Base-by-base conservation (phyloP, 148 eudicot species). In the Amaranthus palmeri region DNA sequence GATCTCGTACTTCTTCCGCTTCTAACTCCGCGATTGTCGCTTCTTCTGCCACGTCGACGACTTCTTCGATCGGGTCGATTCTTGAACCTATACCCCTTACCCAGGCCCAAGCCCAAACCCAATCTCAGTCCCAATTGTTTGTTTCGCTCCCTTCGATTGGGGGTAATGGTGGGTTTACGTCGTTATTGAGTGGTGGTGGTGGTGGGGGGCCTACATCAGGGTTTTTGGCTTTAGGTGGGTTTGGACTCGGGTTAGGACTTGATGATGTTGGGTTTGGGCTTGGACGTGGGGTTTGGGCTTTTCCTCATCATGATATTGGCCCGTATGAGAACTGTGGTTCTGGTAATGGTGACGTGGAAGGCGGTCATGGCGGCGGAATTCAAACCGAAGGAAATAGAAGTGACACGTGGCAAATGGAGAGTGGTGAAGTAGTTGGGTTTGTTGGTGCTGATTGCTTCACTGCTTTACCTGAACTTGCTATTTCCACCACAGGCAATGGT, bases 401-500 rank as follows among this genome's bases (percentile, higher is more conserved):
- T 66, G 75, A 78, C 82, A 76, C 83, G 72, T 90, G 96, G 96
- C 96, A 88, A 60, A 47, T 84, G 65, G 88, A 76, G 65, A 81
- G 83, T 70, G 87, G 82, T n/a, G 85, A 83, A 78, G 83, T 69
- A 81, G 76, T 41, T 70, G 74, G 69, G 8, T 72, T 44, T 18
- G 63, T 47, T 45, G 80, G 61, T 44, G 64, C 52, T 49, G 91
- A 82, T 48, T 82, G 78, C 68, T 85, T 78, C 72, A 44, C 72
- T 63, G 81, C 82, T 1, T 69, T 80, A 76, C 91, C 96, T 8
- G 90, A 87, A 50, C 88, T 90, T 55, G 88, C 90, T 53, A 85
- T 88, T 70, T 90, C 96, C 0, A 80, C 90, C 0, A 83, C 87
- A 1, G 79, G 81, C 6, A 80, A 72, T 72, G 77, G 64, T 14